phyloP scores from a whole-genome alignment of 225 moss, liverwort and hornwort genomes.

The Bryum argenteum region DNA sequence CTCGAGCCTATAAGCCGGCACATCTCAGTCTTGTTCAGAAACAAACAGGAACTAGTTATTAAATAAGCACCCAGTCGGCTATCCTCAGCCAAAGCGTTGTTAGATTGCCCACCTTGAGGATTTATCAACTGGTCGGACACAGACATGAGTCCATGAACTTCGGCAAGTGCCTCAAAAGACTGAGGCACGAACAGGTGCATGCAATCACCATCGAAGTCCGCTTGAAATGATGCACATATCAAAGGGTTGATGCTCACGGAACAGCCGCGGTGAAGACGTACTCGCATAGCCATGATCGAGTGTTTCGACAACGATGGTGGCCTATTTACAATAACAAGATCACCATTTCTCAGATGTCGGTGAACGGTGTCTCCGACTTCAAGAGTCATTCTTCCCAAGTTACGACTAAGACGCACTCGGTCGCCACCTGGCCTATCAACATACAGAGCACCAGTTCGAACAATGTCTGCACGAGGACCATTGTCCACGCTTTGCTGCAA shows the following conservation, averaged over 20 bases:
- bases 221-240: constrained; percentile 80
- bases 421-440: constrained; percentile 53
- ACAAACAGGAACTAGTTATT: constrained; percentile 56
- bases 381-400: constrained; percentile 29
- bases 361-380: constrained; percentile 71
- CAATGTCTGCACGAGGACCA: constrained; percentile 45
- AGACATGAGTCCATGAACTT: constrained; percentile 73
- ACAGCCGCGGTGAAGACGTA: constrained; percentile 65
- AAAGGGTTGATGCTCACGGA: constrained; percentile 83
- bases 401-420: constrained; percentile 25
- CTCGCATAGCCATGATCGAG: constrained; percentile 71
- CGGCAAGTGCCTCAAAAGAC: constrained; percentile 73
- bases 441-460: constrained; percentile 53
- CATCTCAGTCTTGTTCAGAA: constrained; percentile 68
- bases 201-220: constrained; percentile 92
- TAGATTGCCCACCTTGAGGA: constrained; percentile 78
- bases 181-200: constrained; percentile 88
- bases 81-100: constrained; percentile 77
- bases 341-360: constrained; percentile 78
- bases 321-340: constrained; percentile 78
- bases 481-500: constrained; percentile 64
- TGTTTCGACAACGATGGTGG: constrained; percentile 81
- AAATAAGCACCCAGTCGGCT: constrained; percentile 76
- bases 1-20: constrained; percentile 54
- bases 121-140: constrained; percentile 73